A percentile compares a stretch with the other conserved stretches of the same genome.
Conservation (phyloP, 306 rosid genomes). For the Lupinus albus region DNA sequence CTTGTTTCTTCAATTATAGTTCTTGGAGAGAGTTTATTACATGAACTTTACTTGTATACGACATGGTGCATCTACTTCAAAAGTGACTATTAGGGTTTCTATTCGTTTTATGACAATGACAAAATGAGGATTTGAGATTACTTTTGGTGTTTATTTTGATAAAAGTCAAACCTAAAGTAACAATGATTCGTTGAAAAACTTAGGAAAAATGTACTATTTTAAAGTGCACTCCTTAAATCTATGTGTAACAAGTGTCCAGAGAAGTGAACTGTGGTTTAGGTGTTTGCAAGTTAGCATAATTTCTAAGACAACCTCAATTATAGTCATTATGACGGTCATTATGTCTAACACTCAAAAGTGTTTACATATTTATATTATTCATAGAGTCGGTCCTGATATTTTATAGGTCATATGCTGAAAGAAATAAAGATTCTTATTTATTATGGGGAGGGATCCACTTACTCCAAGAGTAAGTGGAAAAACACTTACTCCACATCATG, state of each 20-base stretch:
- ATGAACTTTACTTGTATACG: not conserved
- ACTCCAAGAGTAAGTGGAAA: too few species aligned
- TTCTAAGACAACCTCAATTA: not conserved
- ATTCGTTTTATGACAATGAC: not conserved
- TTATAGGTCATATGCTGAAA: too few species aligned
- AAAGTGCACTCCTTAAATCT: not conserved
- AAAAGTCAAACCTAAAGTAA: constrained; percentile 15
- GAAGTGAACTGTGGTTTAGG: not conserved
- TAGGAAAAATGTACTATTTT: not conserved
- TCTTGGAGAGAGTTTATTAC: constrained; percentile 14
- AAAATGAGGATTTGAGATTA: not conserved
- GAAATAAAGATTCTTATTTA: too few species aligned
- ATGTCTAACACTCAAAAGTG: too few species aligned
- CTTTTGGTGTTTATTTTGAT: constrained; percentile 13
- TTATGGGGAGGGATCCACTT: too few species aligned
- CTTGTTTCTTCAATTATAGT: constrained; percentile 41
- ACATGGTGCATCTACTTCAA: not conserved
- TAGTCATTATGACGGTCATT: too few species aligned
- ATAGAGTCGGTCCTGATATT: too few species aligned
- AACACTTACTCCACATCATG: too few species aligned
- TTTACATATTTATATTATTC: too few species aligned
- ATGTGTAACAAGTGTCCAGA: constrained; percentile 10
- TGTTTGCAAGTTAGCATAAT: not conserved
- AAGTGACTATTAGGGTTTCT: not conserved
- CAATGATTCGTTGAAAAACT: not conserved